These are phyloP conservation scores for Cerioporus squamosus DNA, from an alignment of 1,284 basidiomycete species.

Conservation along the genomic window DNA sequence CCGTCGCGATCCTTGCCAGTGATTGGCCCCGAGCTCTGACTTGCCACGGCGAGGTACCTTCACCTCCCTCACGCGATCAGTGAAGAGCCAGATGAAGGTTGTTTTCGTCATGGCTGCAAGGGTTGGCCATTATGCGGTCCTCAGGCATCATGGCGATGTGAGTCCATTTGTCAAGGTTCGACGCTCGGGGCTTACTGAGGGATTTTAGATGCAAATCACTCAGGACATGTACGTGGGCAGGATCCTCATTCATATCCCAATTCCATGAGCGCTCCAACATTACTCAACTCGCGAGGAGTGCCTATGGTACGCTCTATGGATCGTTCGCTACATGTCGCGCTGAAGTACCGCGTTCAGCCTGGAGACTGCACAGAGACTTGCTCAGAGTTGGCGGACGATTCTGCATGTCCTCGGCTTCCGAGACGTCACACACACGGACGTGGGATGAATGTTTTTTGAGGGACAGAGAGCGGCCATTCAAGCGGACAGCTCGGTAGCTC, in stretches of 20 bases:
- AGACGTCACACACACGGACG: slow-evolving; percentile 10
- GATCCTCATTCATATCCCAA: slow-evolving; percentile 1
- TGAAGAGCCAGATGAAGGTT: slow-evolving; percentile 1
- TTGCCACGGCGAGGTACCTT: not conserved
- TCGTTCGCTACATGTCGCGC: no score
- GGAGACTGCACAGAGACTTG: no score
- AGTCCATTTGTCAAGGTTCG: not conserved
- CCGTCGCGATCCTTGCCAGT: slow-evolving; percentile 4
- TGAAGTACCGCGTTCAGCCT: no score
- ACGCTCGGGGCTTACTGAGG: slow-evolving; percentile 7
- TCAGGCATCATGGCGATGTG: not conserved
- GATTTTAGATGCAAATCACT: not conserved
- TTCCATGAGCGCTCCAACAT: not conserved
- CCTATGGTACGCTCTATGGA: no score
- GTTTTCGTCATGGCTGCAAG: not conserved
- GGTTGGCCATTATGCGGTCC: not conserved
- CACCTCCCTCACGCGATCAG: not conserved
- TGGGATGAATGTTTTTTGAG: slow-evolving; percentile 4
- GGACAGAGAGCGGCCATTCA: slow-evolving; percentile 2
- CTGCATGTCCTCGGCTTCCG: slow-evolving; percentile 12
- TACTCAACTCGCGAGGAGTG: no score
- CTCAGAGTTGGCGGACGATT: not conserved
- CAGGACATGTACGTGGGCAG: not conserved
- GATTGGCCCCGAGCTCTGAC: not conserved
- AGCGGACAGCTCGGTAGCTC: slow-evolving; percentile 10